Conservation (phyloP, 2,329 filamentous ascomycete genomes). For the Xylaria sp. region DNA sequence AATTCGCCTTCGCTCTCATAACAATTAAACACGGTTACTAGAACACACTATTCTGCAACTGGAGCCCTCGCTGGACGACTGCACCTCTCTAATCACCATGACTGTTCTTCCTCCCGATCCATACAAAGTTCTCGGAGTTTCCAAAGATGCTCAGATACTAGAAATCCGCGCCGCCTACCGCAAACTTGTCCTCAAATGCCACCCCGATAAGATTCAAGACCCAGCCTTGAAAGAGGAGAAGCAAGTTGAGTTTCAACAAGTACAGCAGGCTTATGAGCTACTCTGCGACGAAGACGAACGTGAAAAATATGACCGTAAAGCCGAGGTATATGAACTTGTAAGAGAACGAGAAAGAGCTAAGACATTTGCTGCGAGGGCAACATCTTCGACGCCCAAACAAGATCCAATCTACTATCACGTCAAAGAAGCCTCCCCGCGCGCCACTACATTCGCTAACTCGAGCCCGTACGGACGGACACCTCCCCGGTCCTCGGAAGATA, state of each 20-base stretch:
- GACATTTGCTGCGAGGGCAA: slow-evolving; percentile 13
- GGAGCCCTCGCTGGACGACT: slow-evolving; percentile 29
- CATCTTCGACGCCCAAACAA: slow-evolving; percentile 45
- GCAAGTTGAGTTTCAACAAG: slow-evolving; percentile 86
- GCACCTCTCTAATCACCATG: slow-evolving; percentile 46
- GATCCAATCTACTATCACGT: slow-evolving; percentile 51
- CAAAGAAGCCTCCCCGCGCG: slow-evolving; percentile 56
- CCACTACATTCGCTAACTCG: slow-evolving; percentile 48
- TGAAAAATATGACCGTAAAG: slow-evolving; percentile 76
- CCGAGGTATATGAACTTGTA: slow-evolving; percentile 66
- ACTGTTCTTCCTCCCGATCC: slow-evolving; percentile 70
- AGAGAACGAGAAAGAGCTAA: slow-evolving; percentile 49
- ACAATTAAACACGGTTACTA: slow-evolving; percentile 25
- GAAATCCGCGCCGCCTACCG: slow-evolving; percentile 81
- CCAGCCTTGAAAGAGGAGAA: slow-evolving; percentile 76
- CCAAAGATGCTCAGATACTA: slow-evolving; percentile 70
- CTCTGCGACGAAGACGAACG: slow-evolving; percentile 78
- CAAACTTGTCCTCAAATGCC: slow-evolving; percentile 85
- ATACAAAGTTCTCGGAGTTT: slow-evolving; percentile 76
- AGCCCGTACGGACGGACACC: slow-evolving; percentile 43
- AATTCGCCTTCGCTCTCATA: slow-evolving; percentile 35
- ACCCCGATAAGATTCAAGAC: slow-evolving; percentile 90
- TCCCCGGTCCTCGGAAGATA: slow-evolving; percentile 55
- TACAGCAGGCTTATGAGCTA: slow-evolving; percentile 92
- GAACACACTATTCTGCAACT: slow-evolving; percentile 15